phyloP scores from a whole-genome alignment of 495 filamentous ascomycete species.

The Saxispiralis lemnorum region DNA sequence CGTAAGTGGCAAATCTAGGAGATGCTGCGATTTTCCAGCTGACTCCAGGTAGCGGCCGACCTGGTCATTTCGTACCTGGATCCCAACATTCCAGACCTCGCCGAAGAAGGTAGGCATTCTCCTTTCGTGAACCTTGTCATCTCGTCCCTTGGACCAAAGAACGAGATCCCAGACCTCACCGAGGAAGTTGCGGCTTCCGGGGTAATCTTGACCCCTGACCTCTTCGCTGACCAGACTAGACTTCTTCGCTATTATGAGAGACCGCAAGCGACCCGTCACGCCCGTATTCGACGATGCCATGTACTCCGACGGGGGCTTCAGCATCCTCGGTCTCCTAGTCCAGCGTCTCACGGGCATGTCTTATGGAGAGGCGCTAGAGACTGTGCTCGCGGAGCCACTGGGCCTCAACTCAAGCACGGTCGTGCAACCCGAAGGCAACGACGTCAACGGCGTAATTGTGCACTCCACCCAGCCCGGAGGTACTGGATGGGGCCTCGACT shows the following conservation, averaged over 20 bases:
- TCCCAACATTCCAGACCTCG: not conserved
- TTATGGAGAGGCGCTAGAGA: slow-evolving; percentile 3
- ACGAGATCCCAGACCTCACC: too few species aligned
- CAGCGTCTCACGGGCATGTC: slow-evolving; percentile 5
- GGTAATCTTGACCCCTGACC: too few species aligned
- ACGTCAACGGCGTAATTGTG: too few species aligned
- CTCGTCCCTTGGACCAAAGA: too few species aligned
- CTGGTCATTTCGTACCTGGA: not conserved
- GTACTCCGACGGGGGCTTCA: slow-evolving; percentile 8
- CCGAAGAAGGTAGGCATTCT: not conserved
- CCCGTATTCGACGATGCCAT: slow-evolving; percentile 4
- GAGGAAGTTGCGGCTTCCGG: too few species aligned
- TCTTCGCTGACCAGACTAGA: not conserved
- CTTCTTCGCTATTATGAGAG: slow-evolving; percentile 1
- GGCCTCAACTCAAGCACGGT: slow-evolving; percentile 20
- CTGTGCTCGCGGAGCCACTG: slow-evolving; percentile 23
- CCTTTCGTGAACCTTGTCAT: too few species aligned
- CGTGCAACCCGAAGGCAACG: too few species aligned
- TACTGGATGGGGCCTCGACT: slow-evolving; percentile 25
- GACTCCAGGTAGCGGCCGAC: not conserved
- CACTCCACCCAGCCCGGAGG: slow-evolving; percentile 22
- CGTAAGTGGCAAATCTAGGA: slow-evolving; percentile 3
- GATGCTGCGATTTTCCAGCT: not conserved
- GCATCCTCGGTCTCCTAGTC: slow-evolving; percentile 4
- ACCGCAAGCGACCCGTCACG: slow-evolving; percentile 1